These are phyloP conservation scores for Heliosperma pusillum DNA, from an alignment of 148 eudicot genomes.

Conservation along the genomic window DNA sequence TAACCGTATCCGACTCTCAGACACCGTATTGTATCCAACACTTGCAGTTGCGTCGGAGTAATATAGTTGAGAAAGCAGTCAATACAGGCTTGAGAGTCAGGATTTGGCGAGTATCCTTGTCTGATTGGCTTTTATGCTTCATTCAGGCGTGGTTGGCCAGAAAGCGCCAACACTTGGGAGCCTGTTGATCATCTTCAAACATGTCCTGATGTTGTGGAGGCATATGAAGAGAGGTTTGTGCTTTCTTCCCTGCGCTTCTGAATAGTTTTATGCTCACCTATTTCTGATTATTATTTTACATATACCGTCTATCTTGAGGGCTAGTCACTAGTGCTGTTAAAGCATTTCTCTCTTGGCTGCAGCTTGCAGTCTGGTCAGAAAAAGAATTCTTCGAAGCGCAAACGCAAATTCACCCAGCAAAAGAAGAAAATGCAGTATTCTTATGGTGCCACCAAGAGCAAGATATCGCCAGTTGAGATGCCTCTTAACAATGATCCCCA, in stretches of 20 bases:
- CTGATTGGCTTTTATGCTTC: constrained; percentile 25
- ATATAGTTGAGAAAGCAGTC: not conserved
- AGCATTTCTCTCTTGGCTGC: constrained; percentile 13
- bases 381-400: constrained; percentile 57
- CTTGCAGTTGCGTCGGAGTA: too few relatives aligned
- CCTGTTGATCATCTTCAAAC: constrained; percentile 74
- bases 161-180: constrained; percentile 95
- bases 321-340: not conserved
- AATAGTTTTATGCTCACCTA: constrained; percentile 10
- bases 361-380: constrained; percentile 58
- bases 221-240: constrained; percentile 79
- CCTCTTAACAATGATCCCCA: constrained; percentile 29
- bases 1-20: too few relatives aligned
- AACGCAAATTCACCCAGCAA: constrained; percentile 59
- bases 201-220: constrained; percentile 81
- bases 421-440: constrained; percentile 74
- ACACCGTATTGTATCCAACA: too few relatives aligned
- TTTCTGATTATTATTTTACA: not conserved
- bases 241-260: constrained; percentile 14
- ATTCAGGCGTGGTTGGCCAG: constrained; percentile 98
- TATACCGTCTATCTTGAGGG: not conserved
- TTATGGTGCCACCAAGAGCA: constrained; percentile 56
- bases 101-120: not conserved
- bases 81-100: not conserved
- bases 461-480: constrained; percentile 35